Conservation (phyloP, 1,284 basidiomycete genomes). For the Mycosarcoma mackinlayi region DNA sequence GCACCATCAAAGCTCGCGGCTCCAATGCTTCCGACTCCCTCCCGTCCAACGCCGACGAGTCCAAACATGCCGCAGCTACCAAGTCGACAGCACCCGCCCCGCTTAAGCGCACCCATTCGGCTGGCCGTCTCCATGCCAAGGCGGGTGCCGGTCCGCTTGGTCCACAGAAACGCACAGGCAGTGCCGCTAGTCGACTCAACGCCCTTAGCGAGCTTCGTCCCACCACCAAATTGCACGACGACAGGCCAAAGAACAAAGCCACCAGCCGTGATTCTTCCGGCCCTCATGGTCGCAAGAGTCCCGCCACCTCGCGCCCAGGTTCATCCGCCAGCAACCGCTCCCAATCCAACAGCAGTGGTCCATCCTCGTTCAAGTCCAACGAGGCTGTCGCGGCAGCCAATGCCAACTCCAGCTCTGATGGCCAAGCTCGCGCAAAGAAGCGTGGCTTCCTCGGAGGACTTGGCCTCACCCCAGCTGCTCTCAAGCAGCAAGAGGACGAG, state of each 20-base stretch:
- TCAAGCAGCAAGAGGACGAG: constrained; percentile 52
- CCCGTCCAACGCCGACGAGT: constrained; percentile 4
- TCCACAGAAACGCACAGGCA: constrained; percentile 57
- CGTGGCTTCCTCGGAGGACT: constrained; percentile 54
- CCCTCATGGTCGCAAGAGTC: constrained; percentile 27
- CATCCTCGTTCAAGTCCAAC: constrained; percentile 45
- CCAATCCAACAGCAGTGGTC: constrained; percentile 40
- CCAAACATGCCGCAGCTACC: constrained; percentile 10
- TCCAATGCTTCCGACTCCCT: constrained; percentile 28
- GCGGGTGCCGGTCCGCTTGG: constrained; percentile 40
- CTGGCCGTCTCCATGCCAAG: constrained; percentile 55
- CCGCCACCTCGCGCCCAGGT: constrained; percentile 34
- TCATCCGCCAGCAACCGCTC: constrained; percentile 51
- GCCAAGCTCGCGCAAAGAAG: constrained; percentile 28
- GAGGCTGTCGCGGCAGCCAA: constrained; percentile 23
- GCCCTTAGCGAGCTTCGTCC: constrained; percentile 61
- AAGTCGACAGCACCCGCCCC: constrained; percentile 15
- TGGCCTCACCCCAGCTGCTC: constrained; percentile 46
- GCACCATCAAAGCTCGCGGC: constrained; percentile 53
- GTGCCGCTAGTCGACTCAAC: constrained; percentile 55
- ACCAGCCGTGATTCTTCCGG: constrained; percentile 5
- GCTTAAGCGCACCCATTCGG: constrained; percentile 53
- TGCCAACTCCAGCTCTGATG: constrained; percentile 3
- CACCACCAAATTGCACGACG: constrained; percentile 58
- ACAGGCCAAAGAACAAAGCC: constrained; percentile 33